Conservation (phyloP, 805 yeast genomes). For the Clavispora asparagi region DNA sequence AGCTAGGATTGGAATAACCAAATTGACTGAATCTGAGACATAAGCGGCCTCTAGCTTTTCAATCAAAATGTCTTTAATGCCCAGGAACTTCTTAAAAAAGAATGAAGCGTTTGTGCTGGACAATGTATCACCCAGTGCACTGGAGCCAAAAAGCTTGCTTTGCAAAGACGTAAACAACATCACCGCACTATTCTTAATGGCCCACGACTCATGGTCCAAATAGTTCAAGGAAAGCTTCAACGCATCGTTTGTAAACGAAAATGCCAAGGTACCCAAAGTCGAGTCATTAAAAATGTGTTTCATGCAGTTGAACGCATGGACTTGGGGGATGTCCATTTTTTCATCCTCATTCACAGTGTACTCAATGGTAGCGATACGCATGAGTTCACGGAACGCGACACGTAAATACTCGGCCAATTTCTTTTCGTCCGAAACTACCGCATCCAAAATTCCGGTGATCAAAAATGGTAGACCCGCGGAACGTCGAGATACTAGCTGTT, state of each 20-base stretch:
- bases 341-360: slow-evolving; percentile 40
- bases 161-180: slow-evolving; percentile 88
- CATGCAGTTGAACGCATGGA: slow-evolving; percentile 87
- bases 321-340: slow-evolving; percentile 79
- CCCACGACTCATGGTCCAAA: slow-evolving; percentile 72
- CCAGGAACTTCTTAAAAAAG: slow-evolving; percentile 64
- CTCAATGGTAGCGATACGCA: slow-evolving; percentile 51
- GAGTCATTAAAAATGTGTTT: slow-evolving; percentile 71
- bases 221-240: slow-evolving; percentile 55
- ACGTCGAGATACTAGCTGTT: slow-evolving; percentile 76
- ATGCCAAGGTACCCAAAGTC: slow-evolving; percentile 44
- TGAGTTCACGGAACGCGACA: slow-evolving; percentile 46
- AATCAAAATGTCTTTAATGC: slow-evolving; percentile 47
- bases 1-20: slow-evolving; percentile 70
- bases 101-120: slow-evolving; percentile 49
- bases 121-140: slow-evolving; percentile 30
- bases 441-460: slow-evolving; percentile 66
- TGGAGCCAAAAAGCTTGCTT: slow-evolving; percentile 70
- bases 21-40: slow-evolving; percentile 34
- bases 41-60: slow-evolving; percentile 28
- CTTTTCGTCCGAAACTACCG: slow-evolving; percentile 29
- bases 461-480: slow-evolving; percentile 90
- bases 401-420: slow-evolving; percentile 29
- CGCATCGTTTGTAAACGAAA: slow-evolving; percentile 37
- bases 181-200: slow-evolving; percentile 84